Base-by-base conservation (phyloP, 2,329 filamentous ascomycete species). In the Rutstroemia sydowiana region DNA sequence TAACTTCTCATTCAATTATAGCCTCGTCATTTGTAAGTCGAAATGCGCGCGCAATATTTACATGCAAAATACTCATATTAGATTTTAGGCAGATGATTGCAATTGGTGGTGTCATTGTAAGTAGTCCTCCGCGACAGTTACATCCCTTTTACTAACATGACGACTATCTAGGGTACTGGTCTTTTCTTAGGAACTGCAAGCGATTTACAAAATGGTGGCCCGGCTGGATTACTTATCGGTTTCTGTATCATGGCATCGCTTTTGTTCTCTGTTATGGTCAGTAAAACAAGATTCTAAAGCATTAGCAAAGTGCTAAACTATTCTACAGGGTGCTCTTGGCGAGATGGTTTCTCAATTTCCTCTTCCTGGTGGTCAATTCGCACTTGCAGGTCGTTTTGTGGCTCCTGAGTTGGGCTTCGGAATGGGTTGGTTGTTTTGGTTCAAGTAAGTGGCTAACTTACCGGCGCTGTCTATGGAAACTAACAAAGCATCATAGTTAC, bases 341-440 rank as follows among this genome's bases (percentile, higher is more conserved):
- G 39, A 59, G 69, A 93, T 93, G 86, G 86, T 87, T 7, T 79
- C 88, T 46, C 93, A 85, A 85, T 69, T 93, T 31, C 88, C 88
- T 46, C 75, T 90, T 62, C 79, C 81, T 52, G 81, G 84, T 65
- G 87, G 87, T 59, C 93, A 93, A 69, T 87, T 86, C 56, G 86
- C 85, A 62, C 93, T 91, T 65, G 87, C 88, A 20, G 78, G 81
- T 54, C 78, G 88, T 48, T 93, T 89, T 71, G 85, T 82, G 61
- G 87, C 93, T 62, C 86, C 86, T 51, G 85, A 86, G 51, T 77
- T 93, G 18, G 88, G 88, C 45, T 93, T 93, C 67, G 79, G 85
- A 52, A 75, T 92, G 11, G 61, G 60, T 21, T 64, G 61, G 59
- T 62, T 62, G 45, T 64, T 62, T 45, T 63, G 57, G 56, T 63